phyloP scores from a whole-genome alignment of 1,284 basidiomycete species.

The Stygiomarasmius scandens region DNA sequence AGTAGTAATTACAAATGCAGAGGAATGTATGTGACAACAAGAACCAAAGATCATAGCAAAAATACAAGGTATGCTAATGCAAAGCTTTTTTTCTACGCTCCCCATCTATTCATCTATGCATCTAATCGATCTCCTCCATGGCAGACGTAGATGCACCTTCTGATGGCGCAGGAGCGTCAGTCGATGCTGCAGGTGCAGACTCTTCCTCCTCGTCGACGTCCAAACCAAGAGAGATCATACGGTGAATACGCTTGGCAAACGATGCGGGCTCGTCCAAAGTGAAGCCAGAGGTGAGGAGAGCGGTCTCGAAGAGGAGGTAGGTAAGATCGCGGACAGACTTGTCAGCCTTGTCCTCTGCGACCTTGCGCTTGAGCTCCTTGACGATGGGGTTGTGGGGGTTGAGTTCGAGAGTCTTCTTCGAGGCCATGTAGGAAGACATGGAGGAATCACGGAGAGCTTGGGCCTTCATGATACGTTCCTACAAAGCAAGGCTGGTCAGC shows the following conservation, averaged over 20 bases:
- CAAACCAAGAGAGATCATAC: slow-evolving; percentile 91
- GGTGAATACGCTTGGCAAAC: slow-evolving; percentile 95
- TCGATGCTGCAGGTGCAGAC: slow-evolving; percentile 36
- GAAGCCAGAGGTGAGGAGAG: slow-evolving; percentile 93
- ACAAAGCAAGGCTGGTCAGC: slow-evolving; percentile 19
- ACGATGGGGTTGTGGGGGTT: slow-evolving; percentile 95
- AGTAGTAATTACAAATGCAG: background rate
- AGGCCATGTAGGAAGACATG: slow-evolving; percentile 99
- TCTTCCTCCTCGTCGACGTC: slow-evolving; percentile 81
- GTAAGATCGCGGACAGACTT: slow-evolving; percentile 98
- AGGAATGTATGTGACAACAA: background rate
- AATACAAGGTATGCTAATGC: background rate
- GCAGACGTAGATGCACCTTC: slow-evolving; percentile 70
- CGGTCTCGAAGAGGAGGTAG: slow-evolving; percentile 95
- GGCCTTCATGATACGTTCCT: slow-evolving; percentile 99
- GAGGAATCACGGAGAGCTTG: slow-evolving; percentile 98
- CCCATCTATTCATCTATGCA: background rate
- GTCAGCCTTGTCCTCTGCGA: slow-evolving; percentile 96
- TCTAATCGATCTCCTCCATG: slow-evolving; percentile 87
- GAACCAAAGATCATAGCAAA: background rate
- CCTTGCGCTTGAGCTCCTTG: slow-evolving; percentile 95
- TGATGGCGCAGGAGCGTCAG: slow-evolving; percentile 45
- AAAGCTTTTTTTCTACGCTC: background rate
- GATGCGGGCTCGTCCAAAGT: slow-evolving; percentile 93
- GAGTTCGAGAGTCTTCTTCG: slow-evolving; percentile 98